Evolutionary conservation across 371 early-diverging fungal species (phyloP).

Genomic region (Umbelopsis sp.): DNA sequence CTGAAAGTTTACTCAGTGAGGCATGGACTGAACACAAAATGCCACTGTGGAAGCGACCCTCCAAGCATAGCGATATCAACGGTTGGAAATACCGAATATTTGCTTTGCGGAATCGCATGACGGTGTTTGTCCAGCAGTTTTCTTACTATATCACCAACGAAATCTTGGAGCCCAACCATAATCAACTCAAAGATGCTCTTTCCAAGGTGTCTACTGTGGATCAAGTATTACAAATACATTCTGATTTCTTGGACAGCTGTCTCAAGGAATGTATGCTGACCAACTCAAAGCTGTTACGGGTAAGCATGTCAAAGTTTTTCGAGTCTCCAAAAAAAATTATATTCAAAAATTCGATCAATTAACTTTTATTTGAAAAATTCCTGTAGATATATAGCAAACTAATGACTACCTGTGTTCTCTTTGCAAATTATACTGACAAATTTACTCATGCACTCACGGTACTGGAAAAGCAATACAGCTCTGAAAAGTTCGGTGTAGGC

Average conservation of each 20-base stretch:
- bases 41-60: conserved; percentile 34
- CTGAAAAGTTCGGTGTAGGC: conserved; percentile 45
- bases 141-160: conserved; percentile 85
- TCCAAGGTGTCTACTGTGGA: conserved; percentile 78
- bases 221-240: conserved; percentile 80
- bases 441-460: conserved; percentile 42
- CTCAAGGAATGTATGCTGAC: conserved; percentile 92
- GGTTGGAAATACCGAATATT: conserved; percentile 67
- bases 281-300: conserved; percentile 76
- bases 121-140: conserved; percentile 87
- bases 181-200: conserved; percentile 63
- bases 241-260: conserved; percentile 85
- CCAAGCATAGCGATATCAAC: conserved; percentile 39
- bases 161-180: conserved; percentile 91
- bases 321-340: background rate
- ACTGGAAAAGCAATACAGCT: conserved; percentile 48
- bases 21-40: conserved; percentile 74
- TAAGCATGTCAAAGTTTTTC: conserved; percentile 33
- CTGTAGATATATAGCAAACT: conserved; percentile 71
- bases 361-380: background rate
- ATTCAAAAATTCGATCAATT: background rate
- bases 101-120: conserved; percentile 77
- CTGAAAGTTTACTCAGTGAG: conserved; percentile 76
- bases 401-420: conserved; percentile 68
- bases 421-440: conserved; percentile 60